These are phyloP conservation scores for Dacryopinax spathularia DNA, from an alignment of 768 basidiomycete genomes.

Conservation along the genomic window DNA sequence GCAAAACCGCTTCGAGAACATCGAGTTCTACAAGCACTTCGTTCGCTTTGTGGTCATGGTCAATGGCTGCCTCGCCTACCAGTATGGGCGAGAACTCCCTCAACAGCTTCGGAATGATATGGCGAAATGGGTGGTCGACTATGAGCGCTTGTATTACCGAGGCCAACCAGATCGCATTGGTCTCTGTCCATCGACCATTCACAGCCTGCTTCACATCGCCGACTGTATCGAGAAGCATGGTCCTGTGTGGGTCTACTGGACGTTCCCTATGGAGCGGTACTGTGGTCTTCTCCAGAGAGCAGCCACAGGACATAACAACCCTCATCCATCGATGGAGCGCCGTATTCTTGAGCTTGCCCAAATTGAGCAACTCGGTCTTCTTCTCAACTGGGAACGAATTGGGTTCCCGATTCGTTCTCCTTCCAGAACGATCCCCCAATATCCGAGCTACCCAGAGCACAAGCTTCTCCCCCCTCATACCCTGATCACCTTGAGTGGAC, in stretches of 20 bases:
- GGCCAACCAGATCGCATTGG: no score
- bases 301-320: conserved; percentile 17
- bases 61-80: background rate
- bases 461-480: background rate
- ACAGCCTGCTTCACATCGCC: conserved; percentile 24
- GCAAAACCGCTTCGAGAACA: background rate
- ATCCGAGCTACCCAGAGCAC: background rate
- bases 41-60: background rate
- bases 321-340: conserved; percentile 22
- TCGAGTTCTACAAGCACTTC: conserved; percentile 4
- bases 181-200: conserved; percentile 23
- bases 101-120: background rate
- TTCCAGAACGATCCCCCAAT: background rate
- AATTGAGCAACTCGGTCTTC: conserved; percentile 12
- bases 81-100: no score
- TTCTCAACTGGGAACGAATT: conserved; percentile 6
- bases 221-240: conserved; percentile 23
- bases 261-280: conserved; percentile 26
- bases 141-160: no score
- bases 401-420: background rate
- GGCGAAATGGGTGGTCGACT: conserved; percentile 15
- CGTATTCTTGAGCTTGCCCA: conserved; percentile 19
- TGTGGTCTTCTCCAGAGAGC: conserved; percentile 21
- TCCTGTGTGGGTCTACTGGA: conserved; percentile 26
- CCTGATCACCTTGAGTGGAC: background rate